These are phyloP conservation scores for Fragaria ananassa DNA, from an alignment of 306 rosid species.

Conservation along the genomic window DNA sequence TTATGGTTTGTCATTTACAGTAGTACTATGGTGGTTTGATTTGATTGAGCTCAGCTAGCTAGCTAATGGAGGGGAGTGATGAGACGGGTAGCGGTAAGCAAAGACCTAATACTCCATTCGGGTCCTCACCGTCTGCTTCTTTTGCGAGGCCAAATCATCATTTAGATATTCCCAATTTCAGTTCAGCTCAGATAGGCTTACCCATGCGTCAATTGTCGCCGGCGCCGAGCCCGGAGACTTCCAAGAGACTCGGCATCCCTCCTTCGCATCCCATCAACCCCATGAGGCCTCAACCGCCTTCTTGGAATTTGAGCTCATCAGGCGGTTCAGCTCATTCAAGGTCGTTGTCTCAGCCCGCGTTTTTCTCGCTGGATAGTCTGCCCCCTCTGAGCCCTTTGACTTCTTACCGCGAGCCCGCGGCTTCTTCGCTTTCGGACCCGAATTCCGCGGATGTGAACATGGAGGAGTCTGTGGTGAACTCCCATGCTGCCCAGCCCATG, in stretches of 20 bases:
- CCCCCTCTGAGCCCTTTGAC: slow-evolving; percentile 74
- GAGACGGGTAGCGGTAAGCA: slow-evolving; percentile 29
- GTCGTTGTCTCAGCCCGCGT: slow-evolving; percentile 68
- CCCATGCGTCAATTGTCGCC: slow-evolving; percentile 29
- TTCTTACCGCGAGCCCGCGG: slow-evolving; percentile 32
- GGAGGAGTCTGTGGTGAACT: slow-evolving; percentile 52
- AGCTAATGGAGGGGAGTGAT: slow-evolving; percentile 49
- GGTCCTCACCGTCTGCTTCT: slow-evolving; percentile 11
- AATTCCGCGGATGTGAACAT: slow-evolving; percentile 39
- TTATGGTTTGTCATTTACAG: background rate
- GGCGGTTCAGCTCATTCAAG: slow-evolving; percentile 42
- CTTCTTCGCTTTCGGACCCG: slow-evolving; percentile 39
- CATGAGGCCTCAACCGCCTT: slow-evolving; percentile 31
- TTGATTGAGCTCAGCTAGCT: background rate
- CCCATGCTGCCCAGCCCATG: slow-evolving; percentile 38
- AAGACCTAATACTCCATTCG: slow-evolving; percentile 33
- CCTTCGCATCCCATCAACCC: slow-evolving; percentile 54
- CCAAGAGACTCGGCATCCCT: slow-evolving; percentile 62
- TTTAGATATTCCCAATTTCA: slow-evolving; percentile 38
- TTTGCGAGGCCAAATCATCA: slow-evolving; percentile 31
- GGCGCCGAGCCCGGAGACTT: slow-evolving; percentile 40
- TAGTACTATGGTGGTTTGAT: background rate
- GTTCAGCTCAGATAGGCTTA: slow-evolving; percentile 33
- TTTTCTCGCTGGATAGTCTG: slow-evolving; percentile 52
- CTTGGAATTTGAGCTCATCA: slow-evolving; percentile 44